Conservation (phyloP, 768 basidiomycete species). For the Hericium rajendrae region DNA sequence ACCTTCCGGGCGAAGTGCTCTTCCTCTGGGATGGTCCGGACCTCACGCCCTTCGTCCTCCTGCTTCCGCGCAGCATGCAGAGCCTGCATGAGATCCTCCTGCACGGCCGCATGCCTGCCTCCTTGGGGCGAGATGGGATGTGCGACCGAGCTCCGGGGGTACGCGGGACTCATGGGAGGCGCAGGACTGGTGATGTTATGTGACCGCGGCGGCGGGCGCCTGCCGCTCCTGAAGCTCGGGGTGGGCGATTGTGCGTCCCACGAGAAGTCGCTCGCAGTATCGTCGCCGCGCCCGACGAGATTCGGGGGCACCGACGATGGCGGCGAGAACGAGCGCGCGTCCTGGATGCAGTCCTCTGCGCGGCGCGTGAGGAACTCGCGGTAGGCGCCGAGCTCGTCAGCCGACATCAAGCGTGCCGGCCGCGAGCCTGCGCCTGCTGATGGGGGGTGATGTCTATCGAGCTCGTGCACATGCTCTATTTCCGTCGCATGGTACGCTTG, state of each 20-base stretch:
- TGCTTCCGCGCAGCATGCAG: neutral
- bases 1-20: neutral
- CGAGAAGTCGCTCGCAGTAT: conserved; percentile 7
- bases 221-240: neutral
- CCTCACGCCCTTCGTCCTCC: neutral
- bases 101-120: neutral
- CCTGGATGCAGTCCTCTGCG: neutral
- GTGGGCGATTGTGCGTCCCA: conserved; percentile 5
- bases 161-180: neutral
- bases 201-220: neutral
- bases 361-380: conserved; percentile 6
- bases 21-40: neutral
- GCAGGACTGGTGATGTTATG: neutral
- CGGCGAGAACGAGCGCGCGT: neutral
- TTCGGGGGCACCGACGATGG: neutral
- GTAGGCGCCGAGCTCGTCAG: conserved; percentile 6
- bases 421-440: neutral
- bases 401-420: conserved; percentile 1
- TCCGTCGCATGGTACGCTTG: neutral
- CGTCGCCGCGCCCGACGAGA: neutral
- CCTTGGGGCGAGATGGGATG: neutral
- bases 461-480: neutral
- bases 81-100: conserved; percentile 1
- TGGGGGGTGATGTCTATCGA: neutral
- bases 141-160: neutral